Conservation (phyloP, 2,329 filamentous ascomycete species). For the Atkinsonella texensis region DNA sequence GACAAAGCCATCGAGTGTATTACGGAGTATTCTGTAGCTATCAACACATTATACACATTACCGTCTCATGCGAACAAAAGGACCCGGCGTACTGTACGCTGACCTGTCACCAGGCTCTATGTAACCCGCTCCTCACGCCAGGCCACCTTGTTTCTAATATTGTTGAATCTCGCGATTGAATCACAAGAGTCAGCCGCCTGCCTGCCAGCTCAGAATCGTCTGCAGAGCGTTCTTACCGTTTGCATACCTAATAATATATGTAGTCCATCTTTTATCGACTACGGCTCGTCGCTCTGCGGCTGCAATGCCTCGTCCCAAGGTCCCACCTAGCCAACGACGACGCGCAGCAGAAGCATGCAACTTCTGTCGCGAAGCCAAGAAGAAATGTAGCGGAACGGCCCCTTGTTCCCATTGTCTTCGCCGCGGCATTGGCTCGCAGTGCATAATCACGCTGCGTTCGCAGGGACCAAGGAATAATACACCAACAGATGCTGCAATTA, state of each 20-base stretch:
- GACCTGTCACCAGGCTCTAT: too few relatives aligned
- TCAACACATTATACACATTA: too few relatives aligned
- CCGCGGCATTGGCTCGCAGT: slow-evolving; percentile 28
- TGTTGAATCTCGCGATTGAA: background rate
- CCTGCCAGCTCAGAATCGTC: background rate
- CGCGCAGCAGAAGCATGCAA: slow-evolving; percentile 36
- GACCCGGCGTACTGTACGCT: background rate
- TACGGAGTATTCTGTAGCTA: background rate
- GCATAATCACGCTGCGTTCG: slow-evolving; percentile 21
- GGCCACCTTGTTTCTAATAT: background rate
- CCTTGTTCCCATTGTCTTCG: slow-evolving; percentile 36
- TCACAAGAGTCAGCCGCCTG: background rate
- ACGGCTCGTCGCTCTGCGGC: background rate
- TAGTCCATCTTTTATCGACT: background rate
- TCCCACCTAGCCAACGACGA: slow-evolving; percentile 34
- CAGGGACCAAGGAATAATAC: slow-evolving; percentile 12
- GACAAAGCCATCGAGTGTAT: too few relatives aligned
- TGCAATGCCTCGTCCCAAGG: slow-evolving; percentile 39
- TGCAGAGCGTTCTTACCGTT: background rate
- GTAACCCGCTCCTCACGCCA: background rate
- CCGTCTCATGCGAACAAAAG: background rate
- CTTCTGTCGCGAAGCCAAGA: slow-evolving; percentile 36
- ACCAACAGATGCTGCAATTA: slow-evolving; percentile 4
- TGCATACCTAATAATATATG: background rate
- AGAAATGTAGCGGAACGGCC: slow-evolving; percentile 34